phyloP scores from a whole-genome alignment of 441 rosid genomes.

The Pelargonium australe region DNA sequence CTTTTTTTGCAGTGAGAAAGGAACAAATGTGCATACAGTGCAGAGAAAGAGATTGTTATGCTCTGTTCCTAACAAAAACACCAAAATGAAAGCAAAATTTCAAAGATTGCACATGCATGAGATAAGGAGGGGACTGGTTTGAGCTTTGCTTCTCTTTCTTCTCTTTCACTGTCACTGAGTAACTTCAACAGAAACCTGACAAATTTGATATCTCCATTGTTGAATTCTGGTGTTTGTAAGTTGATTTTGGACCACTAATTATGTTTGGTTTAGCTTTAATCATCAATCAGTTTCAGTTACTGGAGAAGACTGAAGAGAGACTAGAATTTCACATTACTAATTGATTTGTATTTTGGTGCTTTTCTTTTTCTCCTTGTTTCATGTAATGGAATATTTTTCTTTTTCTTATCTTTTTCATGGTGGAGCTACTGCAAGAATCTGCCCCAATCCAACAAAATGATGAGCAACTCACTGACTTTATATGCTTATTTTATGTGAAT shows the following conservation, averaged over 20 bases:
- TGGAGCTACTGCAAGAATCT: neutral
- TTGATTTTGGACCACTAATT: neutral
- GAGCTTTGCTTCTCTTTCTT: neutral
- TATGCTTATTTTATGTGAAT: neutral
- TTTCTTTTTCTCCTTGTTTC: slow-evolving; percentile 1
- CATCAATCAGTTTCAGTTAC: neutral
- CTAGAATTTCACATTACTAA: neutral
- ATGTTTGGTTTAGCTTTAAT: neutral
- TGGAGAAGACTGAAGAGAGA: neutral
- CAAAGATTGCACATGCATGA: slow-evolving; percentile 13
- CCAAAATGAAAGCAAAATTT: slow-evolving; percentile 14
- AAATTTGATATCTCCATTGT: neutral
- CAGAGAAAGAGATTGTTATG: neutral
- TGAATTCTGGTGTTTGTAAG: neutral
- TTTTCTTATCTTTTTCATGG: neutral
- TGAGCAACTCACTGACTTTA: neutral
- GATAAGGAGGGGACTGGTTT: neutral
- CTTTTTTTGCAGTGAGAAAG: neutral
- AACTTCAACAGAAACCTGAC: slow-evolving; percentile 16
- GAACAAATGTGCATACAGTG: neutral
- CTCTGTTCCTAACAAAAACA: no score
- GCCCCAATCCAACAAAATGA: neutral
- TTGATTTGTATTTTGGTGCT: neutral
- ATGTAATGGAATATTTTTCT: slow-evolving; percentile 5
- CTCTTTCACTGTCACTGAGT: no score